A percentile compares a stretch with the other conserved stretches of the same genome.
phyloP scores from a whole-genome alignment of 345 rosid genomes.

The Isatis tinctoria region DNA sequence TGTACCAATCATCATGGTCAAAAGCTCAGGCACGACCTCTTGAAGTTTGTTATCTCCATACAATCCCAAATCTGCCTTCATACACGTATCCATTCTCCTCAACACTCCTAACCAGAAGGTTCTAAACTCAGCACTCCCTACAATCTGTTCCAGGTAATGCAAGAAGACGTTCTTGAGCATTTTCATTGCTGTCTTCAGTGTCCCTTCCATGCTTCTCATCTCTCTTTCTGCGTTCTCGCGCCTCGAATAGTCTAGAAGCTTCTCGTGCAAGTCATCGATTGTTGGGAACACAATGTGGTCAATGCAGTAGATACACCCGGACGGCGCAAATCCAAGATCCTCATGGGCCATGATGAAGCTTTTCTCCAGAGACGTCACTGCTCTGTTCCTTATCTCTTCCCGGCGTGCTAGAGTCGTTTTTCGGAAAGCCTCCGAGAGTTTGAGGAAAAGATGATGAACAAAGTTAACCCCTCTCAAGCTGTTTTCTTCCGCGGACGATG shows the following conservation, averaged over 20 bases:
- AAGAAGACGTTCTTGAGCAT: conserved; percentile 54
- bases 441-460: conserved; percentile 50
- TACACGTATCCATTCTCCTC: conserved; percentile 95
- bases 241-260: conserved; percentile 74
- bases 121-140: conserved; percentile 55
- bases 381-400: conserved; percentile 80
- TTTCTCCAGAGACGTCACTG: conserved; percentile 47
- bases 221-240: conserved; percentile 75
- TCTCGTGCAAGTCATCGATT: conserved; percentile 84
- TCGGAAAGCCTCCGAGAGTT: conserved; percentile 74
- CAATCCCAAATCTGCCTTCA: conserved; percentile 75
- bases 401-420: conserved; percentile 75
- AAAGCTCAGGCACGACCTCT: conserved; percentile 51
- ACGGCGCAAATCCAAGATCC: conserved; percentile 61
- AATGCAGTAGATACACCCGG: conserved; percentile 48
- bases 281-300: conserved; percentile 34
- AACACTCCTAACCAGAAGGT: conserved; percentile 89
- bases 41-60: conserved; percentile 61
- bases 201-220: conserved; percentile 89
- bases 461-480: conserved; percentile 37
- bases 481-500: conserved; percentile 54
- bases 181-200: conserved; percentile 63
- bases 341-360: conserved; percentile 51
- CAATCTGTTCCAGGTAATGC: conserved; percentile 37
- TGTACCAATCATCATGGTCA: conserved; percentile 57